A percentile compares a stretch with the other conserved stretches of the same genome.
Conservation (phyloP, 2,329 filamentous ascomycete species). For the Claviceps pazoutovae region DNA sequence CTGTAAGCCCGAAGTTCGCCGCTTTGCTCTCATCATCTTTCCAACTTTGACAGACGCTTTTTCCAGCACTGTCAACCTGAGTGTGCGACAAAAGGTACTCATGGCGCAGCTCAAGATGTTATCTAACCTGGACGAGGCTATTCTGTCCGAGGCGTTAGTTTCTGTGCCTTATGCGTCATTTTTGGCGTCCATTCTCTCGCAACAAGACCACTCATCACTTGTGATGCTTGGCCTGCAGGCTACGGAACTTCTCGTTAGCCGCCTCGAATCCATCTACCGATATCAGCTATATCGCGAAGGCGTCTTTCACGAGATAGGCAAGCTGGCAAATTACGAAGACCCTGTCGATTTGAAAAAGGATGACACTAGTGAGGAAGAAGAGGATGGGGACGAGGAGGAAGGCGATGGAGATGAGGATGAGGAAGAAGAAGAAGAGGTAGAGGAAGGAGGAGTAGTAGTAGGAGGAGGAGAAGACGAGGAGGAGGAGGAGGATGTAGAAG, state of each 20-base stretch:
- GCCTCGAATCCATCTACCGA: slow-evolving; percentile 76
- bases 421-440: slow-evolving; percentile 9
- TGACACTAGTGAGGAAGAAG: slow-evolving; percentile 8
- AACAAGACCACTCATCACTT: slow-evolving; percentile 80
- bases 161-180: slow-evolving; percentile 93
- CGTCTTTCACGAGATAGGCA: slow-evolving; percentile 80
- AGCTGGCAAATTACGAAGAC: slow-evolving; percentile 47
- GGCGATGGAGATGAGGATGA: slow-evolving; percentile 1
- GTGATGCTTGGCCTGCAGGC: slow-evolving; percentile 82
- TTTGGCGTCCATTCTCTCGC: slow-evolving; percentile 83
- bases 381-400: slow-evolving; percentile 6
- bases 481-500: slow-evolving; percentile 6
- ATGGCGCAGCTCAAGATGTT: slow-evolving; percentile 97
- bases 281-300: slow-evolving; percentile 97
- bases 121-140: slow-evolving; percentile 75
- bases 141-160: slow-evolving; percentile 73
- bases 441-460: slow-evolving; percentile 1
- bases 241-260: slow-evolving; percentile 71
- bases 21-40: slow-evolving; percentile 85
- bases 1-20: slow-evolving; percentile 77
- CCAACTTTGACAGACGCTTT: slow-evolving; percentile 94
- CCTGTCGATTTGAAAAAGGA: slow-evolving; percentile 1
- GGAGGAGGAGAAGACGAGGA: slow-evolving; percentile 14
- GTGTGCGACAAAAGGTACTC: slow-evolving; percentile 86
- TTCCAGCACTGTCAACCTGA: slow-evolving; percentile 92